Conservation (phyloP, 2,329 filamentous ascomycete species). For the Dothistroma pini region DNA sequence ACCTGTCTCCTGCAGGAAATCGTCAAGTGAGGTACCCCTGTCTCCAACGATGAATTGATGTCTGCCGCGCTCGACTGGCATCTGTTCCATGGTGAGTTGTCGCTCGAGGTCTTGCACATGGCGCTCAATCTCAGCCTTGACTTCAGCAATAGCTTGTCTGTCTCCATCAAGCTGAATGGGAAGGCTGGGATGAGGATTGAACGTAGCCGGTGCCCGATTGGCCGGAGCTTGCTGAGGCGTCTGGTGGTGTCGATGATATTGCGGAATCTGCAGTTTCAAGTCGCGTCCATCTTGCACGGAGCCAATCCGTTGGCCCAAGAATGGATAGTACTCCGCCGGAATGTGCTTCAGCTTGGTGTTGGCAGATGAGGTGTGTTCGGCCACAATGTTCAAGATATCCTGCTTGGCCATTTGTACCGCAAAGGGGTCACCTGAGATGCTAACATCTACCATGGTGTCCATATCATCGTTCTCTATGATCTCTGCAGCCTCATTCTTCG, state of each 20-base stretch:
- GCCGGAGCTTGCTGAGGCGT: slow-evolving; percentile 61
- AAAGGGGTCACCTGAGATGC: slow-evolving; percentile 86
- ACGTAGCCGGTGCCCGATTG: slow-evolving; percentile 64
- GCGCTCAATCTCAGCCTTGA: slow-evolving; percentile 74
- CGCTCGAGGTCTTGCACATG: slow-evolving; percentile 71
- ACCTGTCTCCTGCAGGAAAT: slow-evolving; percentile 87
- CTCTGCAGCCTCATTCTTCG: slow-evolving; percentile 67
- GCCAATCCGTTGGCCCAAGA: slow-evolving; percentile 70
- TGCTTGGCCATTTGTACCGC: slow-evolving; percentile 79
- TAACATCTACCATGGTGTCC: slow-evolving; percentile 71
- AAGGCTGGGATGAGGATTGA: slow-evolving; percentile 67
- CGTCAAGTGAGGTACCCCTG: slow-evolving; percentile 70
- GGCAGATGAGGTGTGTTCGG: slow-evolving; percentile 77
- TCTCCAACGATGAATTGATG: slow-evolving; percentile 95
- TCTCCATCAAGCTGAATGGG: slow-evolving; percentile 86
- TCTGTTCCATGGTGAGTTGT: slow-evolving; percentile 71
- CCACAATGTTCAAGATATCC: slow-evolving; percentile 82
- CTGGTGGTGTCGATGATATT: slow-evolving; percentile 66
- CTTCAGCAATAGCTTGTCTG: slow-evolving; percentile 73
- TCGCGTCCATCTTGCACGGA: slow-evolving; percentile 70
- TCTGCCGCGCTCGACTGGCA: slow-evolving; percentile 77
- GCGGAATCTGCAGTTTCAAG: slow-evolving; percentile 76
- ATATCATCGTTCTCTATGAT: slow-evolving; percentile 67
- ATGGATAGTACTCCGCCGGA: slow-evolving; percentile 90
- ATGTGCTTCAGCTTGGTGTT: slow-evolving; percentile 79